phyloP scores from a whole-genome alignment of 1,284 basidiomycete species.

The Apiotrichum gamsii region DNA sequence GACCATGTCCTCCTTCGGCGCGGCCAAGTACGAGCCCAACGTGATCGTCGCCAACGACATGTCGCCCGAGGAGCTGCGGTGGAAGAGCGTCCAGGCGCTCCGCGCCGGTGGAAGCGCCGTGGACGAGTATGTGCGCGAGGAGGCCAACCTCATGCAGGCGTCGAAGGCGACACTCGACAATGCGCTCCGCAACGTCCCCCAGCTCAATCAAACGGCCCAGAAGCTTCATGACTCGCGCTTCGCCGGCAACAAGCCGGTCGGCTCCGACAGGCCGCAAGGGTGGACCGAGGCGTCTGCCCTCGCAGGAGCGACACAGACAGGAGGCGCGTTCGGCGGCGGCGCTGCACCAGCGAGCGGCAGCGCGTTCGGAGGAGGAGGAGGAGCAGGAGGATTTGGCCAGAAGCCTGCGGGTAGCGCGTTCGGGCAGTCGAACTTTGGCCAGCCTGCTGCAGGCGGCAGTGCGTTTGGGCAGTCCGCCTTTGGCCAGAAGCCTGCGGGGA shows the following conservation, averaged over 20 bases:
- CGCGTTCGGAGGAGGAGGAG: not conserved
- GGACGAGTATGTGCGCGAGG: slow-evolving; percentile 31
- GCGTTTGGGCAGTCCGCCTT: slow-evolving; percentile 9
- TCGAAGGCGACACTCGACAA: slow-evolving; percentile 25
- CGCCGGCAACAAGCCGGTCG: slow-evolving; percentile 12
- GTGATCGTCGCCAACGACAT: slow-evolving; percentile 65
- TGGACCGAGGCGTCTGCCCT: slow-evolving; percentile 34
- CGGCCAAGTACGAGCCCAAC: slow-evolving; percentile 64
- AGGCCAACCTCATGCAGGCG: slow-evolving; percentile 20
- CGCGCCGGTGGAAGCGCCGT: slow-evolving; percentile 1
- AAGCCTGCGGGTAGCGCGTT: slow-evolving; percentile 7
- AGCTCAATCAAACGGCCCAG: slow-evolving; percentile 26
- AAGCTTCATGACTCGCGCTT: slow-evolving; percentile 39
- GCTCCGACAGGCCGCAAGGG: slow-evolving; percentile 21
- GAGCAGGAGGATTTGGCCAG: not conserved
- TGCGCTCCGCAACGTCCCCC: slow-evolving; percentile 24
- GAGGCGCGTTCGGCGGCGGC: not conserved
- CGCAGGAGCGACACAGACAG: too few relatives aligned
- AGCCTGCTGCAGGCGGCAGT: not conserved
- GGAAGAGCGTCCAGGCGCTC: slow-evolving; percentile 58
- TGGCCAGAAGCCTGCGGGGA: not conserved
- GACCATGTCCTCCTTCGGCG: slow-evolving; percentile 72
- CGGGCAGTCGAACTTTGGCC: slow-evolving; percentile 7
- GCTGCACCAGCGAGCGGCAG: not conserved
- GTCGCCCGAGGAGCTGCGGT: slow-evolving; percentile 72